Percentiles rank a stretch among this genome's conserved stretches.
Conservation (phyloP, 352 stramenopile species). For the Globisporangium irregulare region DNA sequence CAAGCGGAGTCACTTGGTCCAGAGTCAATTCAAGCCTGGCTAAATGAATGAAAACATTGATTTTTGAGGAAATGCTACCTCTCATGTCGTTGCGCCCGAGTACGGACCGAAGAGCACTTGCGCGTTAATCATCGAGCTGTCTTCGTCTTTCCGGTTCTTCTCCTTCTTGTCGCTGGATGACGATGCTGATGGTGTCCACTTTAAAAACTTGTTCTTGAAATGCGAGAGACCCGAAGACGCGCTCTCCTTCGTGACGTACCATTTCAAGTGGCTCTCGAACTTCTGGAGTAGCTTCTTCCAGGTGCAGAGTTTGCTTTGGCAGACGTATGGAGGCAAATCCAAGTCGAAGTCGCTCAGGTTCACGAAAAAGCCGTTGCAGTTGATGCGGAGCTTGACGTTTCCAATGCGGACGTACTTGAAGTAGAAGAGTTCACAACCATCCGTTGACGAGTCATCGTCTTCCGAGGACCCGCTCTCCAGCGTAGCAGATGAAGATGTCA, state of each 20-base stretch:
- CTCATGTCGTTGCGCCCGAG: constrained; percentile 36
- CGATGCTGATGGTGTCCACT: constrained; percentile 60
- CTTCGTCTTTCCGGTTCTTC: constrained; percentile 63
- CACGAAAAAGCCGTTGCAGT: constrained; percentile 85
- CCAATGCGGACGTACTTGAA: constrained; percentile 85
- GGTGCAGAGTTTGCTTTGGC: constrained; percentile 78
- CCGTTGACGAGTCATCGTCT: constrained; percentile 47
- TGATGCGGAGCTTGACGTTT: constrained; percentile 76
- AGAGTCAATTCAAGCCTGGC: not conserved
- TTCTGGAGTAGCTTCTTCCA: constrained; percentile 80
- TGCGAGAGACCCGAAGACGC: constrained; percentile 79
- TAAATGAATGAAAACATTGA: not conserved
- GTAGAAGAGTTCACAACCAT: constrained; percentile 78
- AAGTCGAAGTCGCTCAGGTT: constrained; percentile 82
- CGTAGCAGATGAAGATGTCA: constrained; percentile 18
- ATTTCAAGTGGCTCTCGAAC: constrained; percentile 82
- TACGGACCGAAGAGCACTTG: constrained; percentile 81
- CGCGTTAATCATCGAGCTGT: constrained; percentile 51
- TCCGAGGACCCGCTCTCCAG: constrained; percentile 26
- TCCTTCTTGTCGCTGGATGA: constrained; percentile 54
- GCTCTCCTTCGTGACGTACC: constrained; percentile 80
- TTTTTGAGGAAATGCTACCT: not conserved
- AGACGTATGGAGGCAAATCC: constrained; percentile 73
- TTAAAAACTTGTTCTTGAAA: constrained; percentile 85
- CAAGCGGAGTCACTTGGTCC: not conserved